phyloP scores from a whole-genome alignment of 805 yeast species.

The Yarrowia sp. region DNA sequence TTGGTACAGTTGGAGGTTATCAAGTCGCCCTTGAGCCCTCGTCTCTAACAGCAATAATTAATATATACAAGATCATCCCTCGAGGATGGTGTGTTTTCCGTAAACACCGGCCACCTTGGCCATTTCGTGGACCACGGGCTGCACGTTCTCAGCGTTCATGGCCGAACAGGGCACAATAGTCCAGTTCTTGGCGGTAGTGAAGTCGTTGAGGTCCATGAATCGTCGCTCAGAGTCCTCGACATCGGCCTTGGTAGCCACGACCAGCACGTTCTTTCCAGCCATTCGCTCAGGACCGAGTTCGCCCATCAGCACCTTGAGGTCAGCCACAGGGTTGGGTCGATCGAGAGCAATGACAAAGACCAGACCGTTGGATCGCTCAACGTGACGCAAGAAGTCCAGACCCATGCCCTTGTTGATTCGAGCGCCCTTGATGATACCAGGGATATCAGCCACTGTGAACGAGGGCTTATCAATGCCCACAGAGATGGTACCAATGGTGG shows the following conservation, averaged over 20 bases:
- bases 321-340: conserved; percentile 66
- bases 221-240: conserved; percentile 60
- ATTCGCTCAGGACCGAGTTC: conserved; percentile 77
- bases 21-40: too few species aligned
- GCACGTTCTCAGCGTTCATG: conserved; percentile 70
- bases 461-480: conserved; percentile 59
- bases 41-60: neutral
- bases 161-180: conserved; percentile 87
- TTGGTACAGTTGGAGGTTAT: too few species aligned
- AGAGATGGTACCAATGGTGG: conserved; percentile 87
- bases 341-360: conserved; percentile 87
- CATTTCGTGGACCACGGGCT: conserved; percentile 73
- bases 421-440: conserved; percentile 93
- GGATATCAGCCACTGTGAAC: conserved; percentile 96
- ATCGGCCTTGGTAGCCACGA: conserved; percentile 96
- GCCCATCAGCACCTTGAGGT: conserved; percentile 63
- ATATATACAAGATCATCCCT: conserved; percentile 30
- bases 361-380: conserved; percentile 88
- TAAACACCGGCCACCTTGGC: conserved; percentile 49
- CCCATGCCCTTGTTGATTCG: conserved; percentile 87
- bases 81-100: conserved; percentile 6
- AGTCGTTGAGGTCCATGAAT: conserved; percentile 56
- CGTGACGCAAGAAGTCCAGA: conserved; percentile 85
- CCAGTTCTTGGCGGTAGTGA: conserved; percentile 62
- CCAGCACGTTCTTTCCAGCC: conserved; percentile 65